Base-by-base conservation (phyloP, 1,139 yeast species). In the Trichomonascaceae sp. region DNA sequence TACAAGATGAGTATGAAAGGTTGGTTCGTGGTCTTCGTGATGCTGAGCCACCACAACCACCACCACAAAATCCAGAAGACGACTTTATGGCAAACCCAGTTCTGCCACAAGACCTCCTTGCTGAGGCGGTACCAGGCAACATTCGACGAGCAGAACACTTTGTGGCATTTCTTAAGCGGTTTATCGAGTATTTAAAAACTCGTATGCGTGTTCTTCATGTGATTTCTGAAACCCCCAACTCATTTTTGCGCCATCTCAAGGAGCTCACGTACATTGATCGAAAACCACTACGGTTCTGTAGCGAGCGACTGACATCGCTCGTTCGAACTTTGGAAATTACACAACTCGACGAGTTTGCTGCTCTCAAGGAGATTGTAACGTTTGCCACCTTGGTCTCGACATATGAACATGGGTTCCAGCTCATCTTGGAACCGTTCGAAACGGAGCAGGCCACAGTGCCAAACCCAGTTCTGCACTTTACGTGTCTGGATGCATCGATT, bases 371-470 rank as follows among this genome's bases (percentile, higher is more conserved):
- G 52, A 82, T 89, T 39, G 97, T 95, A 0, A 85, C 95, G 0
- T 89, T 89, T 65, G 99, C 98, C 1, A 89, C 99, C 0, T 64
- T 89, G 31, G 92, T 89, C 1, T 77, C 97, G 0, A 92, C 98
- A 0, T 89, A 92, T 56, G 98, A 89, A 45, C 70, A 76, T 26
- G 99, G 99, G 0, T 89, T 89, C 54, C 76, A 82, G 46, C 65
- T 89, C 40, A 89, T 89, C 43, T 64, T 92, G 36, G 99, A 89
- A 51, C 99, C 99, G 0, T 89, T 75, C 59, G 99, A 89, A 54
- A 78, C 95, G 0, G 99, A 89, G 50, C 92, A 89, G 40, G 87
- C 97, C 1, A 87, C 96, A 0, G 98, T 92, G 13, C 98, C 99
- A 1, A 92, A 89, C 52, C 99, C 99, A 1, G 80, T 89, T n/a